These are phyloP conservation scores for Immersiella caudata DNA, from an alignment of 495 filamentous ascomycete genomes.

Conservation along the genomic window DNA sequence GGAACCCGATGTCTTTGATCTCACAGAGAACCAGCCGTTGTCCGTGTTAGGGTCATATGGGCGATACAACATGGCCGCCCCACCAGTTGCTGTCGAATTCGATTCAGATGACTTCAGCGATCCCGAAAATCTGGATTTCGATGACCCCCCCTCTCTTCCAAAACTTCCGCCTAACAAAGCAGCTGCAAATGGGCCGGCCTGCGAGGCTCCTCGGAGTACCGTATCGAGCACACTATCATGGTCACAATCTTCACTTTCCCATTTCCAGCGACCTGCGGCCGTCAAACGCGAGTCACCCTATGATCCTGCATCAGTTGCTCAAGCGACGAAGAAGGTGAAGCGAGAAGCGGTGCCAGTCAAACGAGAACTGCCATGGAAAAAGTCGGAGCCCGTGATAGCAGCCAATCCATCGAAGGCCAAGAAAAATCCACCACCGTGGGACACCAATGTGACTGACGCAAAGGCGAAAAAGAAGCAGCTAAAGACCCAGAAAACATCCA, in stretches of 20 bases:
- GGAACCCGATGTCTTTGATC: conserved; percentile 35
- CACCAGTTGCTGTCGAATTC: conserved; percentile 47
- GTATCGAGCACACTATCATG: conserved; percentile 31
- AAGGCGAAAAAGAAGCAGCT: conserved; percentile 81
- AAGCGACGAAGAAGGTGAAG: conserved; percentile 32
- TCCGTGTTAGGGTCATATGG: background rate
- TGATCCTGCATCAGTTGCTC: conserved; percentile 25
- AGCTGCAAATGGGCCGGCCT: conserved; percentile 3
- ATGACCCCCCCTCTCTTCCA: conserved; percentile 51
- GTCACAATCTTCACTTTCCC: conserved; percentile 42
- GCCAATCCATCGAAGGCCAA: conserved; percentile 37
- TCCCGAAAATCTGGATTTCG: conserved; percentile 64
- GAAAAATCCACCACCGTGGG: conserved; percentile 62
- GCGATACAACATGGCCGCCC: background rate
- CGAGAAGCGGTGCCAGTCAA: background rate
- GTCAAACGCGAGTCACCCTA: conserved; percentile 41
- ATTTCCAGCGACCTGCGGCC: conserved; percentile 21
- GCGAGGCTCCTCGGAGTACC: conserved; percentile 10
- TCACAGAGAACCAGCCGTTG: conserved; percentile 23
- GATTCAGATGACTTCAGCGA: conserved; percentile 71
- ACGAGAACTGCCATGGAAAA: background rate
- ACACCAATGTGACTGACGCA: conserved; percentile 76
- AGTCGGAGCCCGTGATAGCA: conserved; percentile 24
- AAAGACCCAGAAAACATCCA: conserved; percentile 59
- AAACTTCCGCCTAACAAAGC: conserved; percentile 29